Evolutionary conservation across 2,329 filamentous ascomycete species (phyloP).

Genomic region (Juglanconis juglandina): DNA sequence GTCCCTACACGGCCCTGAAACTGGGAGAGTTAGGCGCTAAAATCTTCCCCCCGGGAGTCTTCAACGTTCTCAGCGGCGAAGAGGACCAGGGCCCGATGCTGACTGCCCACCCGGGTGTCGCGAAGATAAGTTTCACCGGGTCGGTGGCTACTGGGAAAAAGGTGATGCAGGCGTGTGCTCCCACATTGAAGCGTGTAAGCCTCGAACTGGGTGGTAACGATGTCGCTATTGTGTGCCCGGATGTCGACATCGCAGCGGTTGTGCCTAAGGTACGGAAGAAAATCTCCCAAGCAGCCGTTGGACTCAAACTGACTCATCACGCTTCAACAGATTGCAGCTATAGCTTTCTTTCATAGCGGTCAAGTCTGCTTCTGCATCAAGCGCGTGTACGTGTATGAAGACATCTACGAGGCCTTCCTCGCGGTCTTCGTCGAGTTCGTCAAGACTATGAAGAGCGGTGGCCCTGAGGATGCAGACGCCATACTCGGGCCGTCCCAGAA

Average conservation of each 20-base stretch:
- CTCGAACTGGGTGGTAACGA: constrained; percentile 47
- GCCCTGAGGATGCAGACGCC: constrained; percentile 27
- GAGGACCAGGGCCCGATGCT: constrained; percentile 40
- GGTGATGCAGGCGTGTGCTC: constrained; percentile 39
- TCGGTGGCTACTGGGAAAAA: constrained; percentile 31
- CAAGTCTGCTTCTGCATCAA: constrained; percentile 54
- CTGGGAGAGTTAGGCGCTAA: constrained; percentile 36
- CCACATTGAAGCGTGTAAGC: constrained; percentile 43
- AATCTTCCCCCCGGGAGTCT: constrained; percentile 41
- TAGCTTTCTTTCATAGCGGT: constrained; percentile 56
- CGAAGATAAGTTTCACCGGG: constrained; percentile 44
- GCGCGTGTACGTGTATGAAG: constrained; percentile 52
- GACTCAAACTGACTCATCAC: neutral
- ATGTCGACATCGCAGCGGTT: constrained; percentile 41
- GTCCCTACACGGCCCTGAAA: constrained; percentile 36
- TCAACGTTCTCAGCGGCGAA: constrained; percentile 41
- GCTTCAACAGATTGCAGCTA: constrained; percentile 36
- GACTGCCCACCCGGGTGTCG: constrained; percentile 23
- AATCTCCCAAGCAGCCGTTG: neutral
- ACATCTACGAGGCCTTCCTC: constrained; percentile 47
- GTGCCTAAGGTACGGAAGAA: constrained; percentile 27
- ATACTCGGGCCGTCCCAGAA: constrained; percentile 56
- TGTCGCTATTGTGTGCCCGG: constrained; percentile 42
- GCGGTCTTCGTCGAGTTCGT: constrained; percentile 45
- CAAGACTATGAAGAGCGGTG: constrained; percentile 32